Evolutionary conservation across 2,329 filamentous ascomycete genomes (phyloP).

Genomic region (Aspergillaceae sp.): DNA sequence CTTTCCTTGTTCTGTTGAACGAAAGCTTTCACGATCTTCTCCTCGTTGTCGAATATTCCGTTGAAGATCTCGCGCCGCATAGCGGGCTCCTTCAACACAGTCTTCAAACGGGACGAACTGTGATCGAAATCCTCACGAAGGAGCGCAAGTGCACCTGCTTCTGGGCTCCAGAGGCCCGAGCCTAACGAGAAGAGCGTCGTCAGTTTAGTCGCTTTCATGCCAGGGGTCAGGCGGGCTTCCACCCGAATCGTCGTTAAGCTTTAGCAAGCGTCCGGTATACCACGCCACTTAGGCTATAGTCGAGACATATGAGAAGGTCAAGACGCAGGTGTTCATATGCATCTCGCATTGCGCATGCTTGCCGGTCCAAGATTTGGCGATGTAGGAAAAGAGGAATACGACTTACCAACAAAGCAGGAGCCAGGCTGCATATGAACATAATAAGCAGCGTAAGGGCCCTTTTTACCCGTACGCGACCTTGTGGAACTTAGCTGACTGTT

Average conservation of each 20-base stretch:
- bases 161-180: constrained; percentile 75
- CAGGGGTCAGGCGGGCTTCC: not conserved
- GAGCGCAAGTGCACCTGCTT: constrained; percentile 54
- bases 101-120: constrained; percentile 60
- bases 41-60: constrained; percentile 45
- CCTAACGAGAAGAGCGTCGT: constrained; percentile 34
- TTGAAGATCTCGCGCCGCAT: constrained; percentile 60
- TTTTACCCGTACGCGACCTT: constrained; percentile 73
- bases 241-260: not conserved
- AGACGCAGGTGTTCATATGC: too few relatives aligned
- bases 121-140: constrained; percentile 69
- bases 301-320: too few relatives aligned
- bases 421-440: constrained; percentile 74
- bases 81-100: constrained; percentile 51
- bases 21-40: constrained; percentile 61
- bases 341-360: not conserved
- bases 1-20: constrained; percentile 59
- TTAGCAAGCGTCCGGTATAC: not conserved
- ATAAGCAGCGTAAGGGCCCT: constrained; percentile 80
- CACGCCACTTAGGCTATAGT: too few relatives aligned
- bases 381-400: not conserved
- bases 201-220: too few relatives aligned
- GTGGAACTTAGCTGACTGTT: constrained; percentile 12
- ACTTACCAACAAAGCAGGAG: constrained; percentile 62
- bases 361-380: not conserved